These are phyloP conservation scores for Botrytis hyacinthi DNA, from an alignment of 2,329 filamentous ascomycete species.

Conservation along the genomic window DNA sequence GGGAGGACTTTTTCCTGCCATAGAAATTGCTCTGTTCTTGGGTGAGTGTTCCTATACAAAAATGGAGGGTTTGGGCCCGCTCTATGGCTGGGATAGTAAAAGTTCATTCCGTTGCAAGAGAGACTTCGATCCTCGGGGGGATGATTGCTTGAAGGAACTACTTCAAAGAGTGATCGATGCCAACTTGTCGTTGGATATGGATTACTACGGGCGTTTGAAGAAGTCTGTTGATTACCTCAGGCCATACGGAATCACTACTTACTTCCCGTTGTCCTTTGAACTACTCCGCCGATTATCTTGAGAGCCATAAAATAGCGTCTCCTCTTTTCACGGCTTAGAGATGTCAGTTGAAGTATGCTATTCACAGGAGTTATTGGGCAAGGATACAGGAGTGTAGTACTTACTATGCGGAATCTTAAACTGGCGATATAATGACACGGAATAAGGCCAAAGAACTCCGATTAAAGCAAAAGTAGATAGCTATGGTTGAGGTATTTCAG, in stretches of 20 bases:
- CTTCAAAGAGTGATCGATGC: background rate
- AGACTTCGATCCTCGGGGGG: background rate
- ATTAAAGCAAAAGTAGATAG: background rate
- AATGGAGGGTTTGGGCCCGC: background rate
- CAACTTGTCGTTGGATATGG: background rate
- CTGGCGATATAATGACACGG: background rate
- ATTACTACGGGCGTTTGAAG: background rate
- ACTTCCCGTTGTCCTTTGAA: background rate
- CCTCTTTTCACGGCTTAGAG: background rate
- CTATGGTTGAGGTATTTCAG: background rate
- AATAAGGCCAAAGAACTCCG: background rate
- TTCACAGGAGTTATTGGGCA: background rate
- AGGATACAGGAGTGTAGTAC: background rate
- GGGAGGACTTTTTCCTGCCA: background rate
- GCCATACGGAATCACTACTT: background rate
- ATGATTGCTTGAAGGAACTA: background rate
- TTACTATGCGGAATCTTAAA: background rate
- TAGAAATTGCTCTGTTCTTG: background rate
- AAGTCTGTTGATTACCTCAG: background rate
- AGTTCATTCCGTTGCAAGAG: background rate
- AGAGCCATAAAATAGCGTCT: background rate
- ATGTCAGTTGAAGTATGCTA: background rate
- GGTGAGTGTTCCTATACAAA: conserved; percentile 3
- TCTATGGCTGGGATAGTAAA: background rate
- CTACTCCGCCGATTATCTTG: background rate